Evolutionary conservation across 192 early-diverging fungal species (phyloP), one percentile per base, ranked within the genome.

Genomic region (Entomortierella chlamydospora): DNA sequence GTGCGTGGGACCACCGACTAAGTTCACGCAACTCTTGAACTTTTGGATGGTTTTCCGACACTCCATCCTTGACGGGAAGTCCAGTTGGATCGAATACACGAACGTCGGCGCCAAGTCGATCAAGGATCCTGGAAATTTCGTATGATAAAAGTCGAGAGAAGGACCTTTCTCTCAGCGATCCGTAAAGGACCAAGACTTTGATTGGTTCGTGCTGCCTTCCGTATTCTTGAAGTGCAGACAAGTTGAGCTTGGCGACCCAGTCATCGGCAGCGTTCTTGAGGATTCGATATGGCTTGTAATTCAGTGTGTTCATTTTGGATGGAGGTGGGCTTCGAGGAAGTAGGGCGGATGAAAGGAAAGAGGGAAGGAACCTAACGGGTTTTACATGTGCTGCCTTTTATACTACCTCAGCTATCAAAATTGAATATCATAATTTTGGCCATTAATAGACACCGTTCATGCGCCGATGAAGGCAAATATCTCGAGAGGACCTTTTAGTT

Each of bases 1-100:
- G 87, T 17, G 82, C 87, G 23, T 88, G 69, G 7, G 84, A 86
- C 87, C 87, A 88, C 47, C 62, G 33, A 30, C 86, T 87, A 18
- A 88, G 66, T 39, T 72, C 58, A 4, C 87, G 74, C 2, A 88
- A 61, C 64, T 88, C 87, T 39, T 70, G 62, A 2, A 88, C 87
- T 49, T 88, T 88, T 2, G 66, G 68, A 55, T 88, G 82, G 30
- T 77, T 79, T 17, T 87, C 84, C 0, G 83, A 82, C 0, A 73
- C 66, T 28, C 86, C 87, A 59, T 88, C 84, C 59, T 87, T 87
- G 20, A 87, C 31, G 0, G 87, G 87, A 22, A 88, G 71, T 13
- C 87, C 86, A 0, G 65, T 43, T 7, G 87, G 87, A 56, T 88
- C 71, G 50, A 82, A 88, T 0, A 88, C 82, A 22, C 71, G 55